Evolutionary conservation across 768 basidiomycete genomes (phyloP), one percentile per base, ranked within the genome.

Genomic region (Cyclocybe aegerita): DNA sequence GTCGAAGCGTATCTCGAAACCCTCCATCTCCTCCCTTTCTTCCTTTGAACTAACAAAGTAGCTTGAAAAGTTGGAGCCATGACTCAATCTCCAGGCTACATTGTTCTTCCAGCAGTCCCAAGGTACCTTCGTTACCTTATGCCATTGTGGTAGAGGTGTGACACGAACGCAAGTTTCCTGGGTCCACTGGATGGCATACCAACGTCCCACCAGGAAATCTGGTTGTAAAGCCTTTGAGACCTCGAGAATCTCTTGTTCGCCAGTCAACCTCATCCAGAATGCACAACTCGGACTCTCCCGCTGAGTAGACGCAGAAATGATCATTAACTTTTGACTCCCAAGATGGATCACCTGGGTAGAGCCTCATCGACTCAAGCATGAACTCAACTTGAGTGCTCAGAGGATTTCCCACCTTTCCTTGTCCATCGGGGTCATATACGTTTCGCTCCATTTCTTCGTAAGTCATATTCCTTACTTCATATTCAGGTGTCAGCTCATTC

Each of bases 181-280:
- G 2, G 45, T 42, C 5, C 51, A 5, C 17, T 42, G 34, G 6
- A 48, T 52, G 1, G 51, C 51, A 37, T 52, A 52, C 51, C 51
- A 52, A 0, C 46, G 51, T 17, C 51, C 51, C 8, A 47, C 16
- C 1, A 52, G 12, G 17, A 52, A 52, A 16, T 32, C 38, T 0
- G 38, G 31, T 2, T 30, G 12, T 8, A 40, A 16, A 1, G 42
- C 8, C 6, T 11, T n/a, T 9, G 4, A 1, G 3, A 39, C n/a
- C 17, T 40, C 39, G 1, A 41, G 9, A 2, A 42, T 3, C 29
- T 49, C 32, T 11, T 49, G 31, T 34, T 49, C 41, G 10, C 31
- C 9, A 23, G 41, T 43, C 4, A n/a, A n/a, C 43, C n/a, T n/a
- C n/a, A n/a, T n/a, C n/a, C n/a, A n/a, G n/a, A n/a, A n/a, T n/a